Evolutionary conservation across 495 filamentous ascomycete species (phyloP).

Genomic region (Hyphodiscus hymeniophilus): DNA sequence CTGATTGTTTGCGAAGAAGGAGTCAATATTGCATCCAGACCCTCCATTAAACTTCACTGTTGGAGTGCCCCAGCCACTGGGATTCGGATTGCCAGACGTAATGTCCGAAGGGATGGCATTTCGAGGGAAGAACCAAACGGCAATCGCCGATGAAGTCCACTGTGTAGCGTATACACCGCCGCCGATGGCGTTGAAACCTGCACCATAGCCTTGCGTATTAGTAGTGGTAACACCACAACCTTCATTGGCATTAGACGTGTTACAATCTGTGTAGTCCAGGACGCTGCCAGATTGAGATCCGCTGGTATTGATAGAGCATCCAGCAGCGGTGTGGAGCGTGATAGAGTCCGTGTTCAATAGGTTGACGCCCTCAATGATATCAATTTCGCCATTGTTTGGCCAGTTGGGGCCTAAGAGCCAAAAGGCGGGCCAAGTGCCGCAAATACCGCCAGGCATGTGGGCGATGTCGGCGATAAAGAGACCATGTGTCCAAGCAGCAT

Average conservation of each 20-base stretch:
- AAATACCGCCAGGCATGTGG: slow-evolving; percentile 64
- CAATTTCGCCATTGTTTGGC: slow-evolving; percentile 78
- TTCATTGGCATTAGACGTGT: slow-evolving; percentile 40
- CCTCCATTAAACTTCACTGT: slow-evolving; percentile 53
- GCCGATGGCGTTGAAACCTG: slow-evolving; percentile 60
- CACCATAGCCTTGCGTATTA: slow-evolving; percentile 49
- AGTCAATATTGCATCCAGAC: slow-evolving; percentile 51
- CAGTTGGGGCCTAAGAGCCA: slow-evolving; percentile 57
- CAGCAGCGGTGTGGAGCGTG: slow-evolving; percentile 63
- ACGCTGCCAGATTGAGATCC: slow-evolving; percentile 42
- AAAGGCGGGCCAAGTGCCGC: slow-evolving; percentile 26
- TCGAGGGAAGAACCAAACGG: slow-evolving; percentile 36
- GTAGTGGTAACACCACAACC: slow-evolving; percentile 40
- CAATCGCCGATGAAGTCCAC: slow-evolving; percentile 60
- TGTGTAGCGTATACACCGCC: slow-evolving; percentile 73
- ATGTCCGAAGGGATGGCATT: slow-evolving; percentile 45
- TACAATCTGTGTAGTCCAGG: slow-evolving; percentile 45
- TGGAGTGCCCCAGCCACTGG: slow-evolving; percentile 56
- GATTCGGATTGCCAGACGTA: slow-evolving; percentile 33
- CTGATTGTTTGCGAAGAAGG: slow-evolving; percentile 58
- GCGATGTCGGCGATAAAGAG: slow-evolving; percentile 67
- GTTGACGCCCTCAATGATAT: slow-evolving; percentile 88
- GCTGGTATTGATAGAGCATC: slow-evolving; percentile 41
- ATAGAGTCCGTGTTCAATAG: slow-evolving; percentile 53
- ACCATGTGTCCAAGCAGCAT: slow-evolving; percentile 56